Percentiles rank a stretch among this genome's conserved stretches.
Evolutionary conservation across 2,329 filamentous ascomycete species (phyloP).

Genomic region (Fusarium robinianum): DNA sequence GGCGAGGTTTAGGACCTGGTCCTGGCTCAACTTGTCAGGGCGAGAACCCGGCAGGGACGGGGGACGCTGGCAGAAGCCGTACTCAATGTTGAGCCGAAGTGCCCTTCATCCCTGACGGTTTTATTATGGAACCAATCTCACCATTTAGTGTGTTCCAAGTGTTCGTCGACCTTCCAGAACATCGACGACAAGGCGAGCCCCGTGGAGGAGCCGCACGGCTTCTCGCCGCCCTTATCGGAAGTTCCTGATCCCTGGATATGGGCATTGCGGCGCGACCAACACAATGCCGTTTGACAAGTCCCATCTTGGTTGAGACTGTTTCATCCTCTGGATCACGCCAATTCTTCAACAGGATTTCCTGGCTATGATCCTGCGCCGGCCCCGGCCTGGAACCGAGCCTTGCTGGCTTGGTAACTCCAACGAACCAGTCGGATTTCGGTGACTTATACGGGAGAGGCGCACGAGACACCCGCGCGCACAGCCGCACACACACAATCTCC

Average conservation of each 20-base stretch:
- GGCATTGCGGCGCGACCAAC: constrained; percentile 21
- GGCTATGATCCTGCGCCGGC: constrained; percentile 25
- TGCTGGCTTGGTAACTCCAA: constrained; percentile 4
- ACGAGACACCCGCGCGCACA: constrained; percentile 20
- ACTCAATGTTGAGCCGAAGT: constrained; percentile 36
- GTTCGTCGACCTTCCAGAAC: constrained; percentile 37
- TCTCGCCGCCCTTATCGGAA: constrained; percentile 25
- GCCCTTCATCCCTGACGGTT: constrained; percentile 23
- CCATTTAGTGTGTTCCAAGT: constrained; percentile 38
- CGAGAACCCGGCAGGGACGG: constrained; percentile 20
- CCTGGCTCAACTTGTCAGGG: constrained; percentile 24
- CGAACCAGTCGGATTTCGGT: constrained; percentile 15
- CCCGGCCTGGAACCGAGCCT: constrained; percentile 16
- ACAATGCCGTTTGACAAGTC: constrained; percentile 18
- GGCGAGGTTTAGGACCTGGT: constrained; percentile 21
- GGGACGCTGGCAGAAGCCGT: constrained; percentile 16
- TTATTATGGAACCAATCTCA: constrained; percentile 38
- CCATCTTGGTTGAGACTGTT: constrained; percentile 31
- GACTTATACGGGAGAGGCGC: constrained; percentile 19
- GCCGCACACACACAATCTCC: constrained; percentile 24
- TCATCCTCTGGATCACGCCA: constrained; percentile 26
- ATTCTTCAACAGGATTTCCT: constrained; percentile 15
- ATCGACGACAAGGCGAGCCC: constrained; percentile 34
- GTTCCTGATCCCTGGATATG: constrained; percentile 20
- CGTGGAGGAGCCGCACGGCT: constrained; percentile 35